These are phyloP conservation scores for Tulasnella sp. DNA, from an alignment of 768 basidiomycete species.

Conservation along the genomic window DNA sequence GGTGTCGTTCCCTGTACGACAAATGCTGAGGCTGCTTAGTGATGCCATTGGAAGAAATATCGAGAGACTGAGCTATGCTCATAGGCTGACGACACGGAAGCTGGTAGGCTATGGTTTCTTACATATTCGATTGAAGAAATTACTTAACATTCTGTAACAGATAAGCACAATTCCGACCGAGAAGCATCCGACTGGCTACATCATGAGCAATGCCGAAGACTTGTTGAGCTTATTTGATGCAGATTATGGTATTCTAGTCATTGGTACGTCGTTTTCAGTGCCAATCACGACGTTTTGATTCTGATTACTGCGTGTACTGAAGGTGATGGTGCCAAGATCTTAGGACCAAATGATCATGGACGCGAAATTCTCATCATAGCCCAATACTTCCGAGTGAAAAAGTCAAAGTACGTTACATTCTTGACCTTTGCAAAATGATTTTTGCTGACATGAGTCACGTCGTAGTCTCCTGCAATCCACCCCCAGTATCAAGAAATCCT, in stretches of 20 bases:
- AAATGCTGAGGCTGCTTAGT: conserved; percentile 66
- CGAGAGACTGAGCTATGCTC: conserved; percentile 64
- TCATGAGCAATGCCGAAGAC: conserved; percentile 70
- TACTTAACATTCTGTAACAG: conserved; percentile 26
- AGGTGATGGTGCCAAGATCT: conserved; percentile 56
- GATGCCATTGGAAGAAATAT: conserved; percentile 71
- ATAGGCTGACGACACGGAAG: conserved; percentile 60
- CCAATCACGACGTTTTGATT: too few relatives aligned
- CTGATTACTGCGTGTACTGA: conserved; percentile 35
- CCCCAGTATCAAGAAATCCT: conserved; percentile 53
- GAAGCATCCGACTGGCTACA: conserved; percentile 59
- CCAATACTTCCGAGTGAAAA: conserved; percentile 63
- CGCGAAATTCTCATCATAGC: conserved; percentile 69
- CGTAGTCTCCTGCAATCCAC: conserved; percentile 54
- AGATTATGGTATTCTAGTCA: conserved; percentile 44
- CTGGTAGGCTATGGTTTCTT: conserved; percentile 35
- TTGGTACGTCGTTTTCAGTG: too few relatives aligned
- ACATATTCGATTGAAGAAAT: neutral
- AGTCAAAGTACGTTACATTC: conserved; percentile 40
- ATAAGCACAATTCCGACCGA: conserved; percentile 58
- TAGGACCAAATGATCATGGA: conserved; percentile 56
- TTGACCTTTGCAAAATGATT: neutral
- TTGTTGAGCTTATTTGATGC: conserved; percentile 66
- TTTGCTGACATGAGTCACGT: neutral
- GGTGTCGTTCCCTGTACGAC: conserved; percentile 71